Evolutionary conservation across 2,329 filamentous ascomycete genomes (phyloP).

Genomic region (Teratosphaeria gauchensis): DNA sequence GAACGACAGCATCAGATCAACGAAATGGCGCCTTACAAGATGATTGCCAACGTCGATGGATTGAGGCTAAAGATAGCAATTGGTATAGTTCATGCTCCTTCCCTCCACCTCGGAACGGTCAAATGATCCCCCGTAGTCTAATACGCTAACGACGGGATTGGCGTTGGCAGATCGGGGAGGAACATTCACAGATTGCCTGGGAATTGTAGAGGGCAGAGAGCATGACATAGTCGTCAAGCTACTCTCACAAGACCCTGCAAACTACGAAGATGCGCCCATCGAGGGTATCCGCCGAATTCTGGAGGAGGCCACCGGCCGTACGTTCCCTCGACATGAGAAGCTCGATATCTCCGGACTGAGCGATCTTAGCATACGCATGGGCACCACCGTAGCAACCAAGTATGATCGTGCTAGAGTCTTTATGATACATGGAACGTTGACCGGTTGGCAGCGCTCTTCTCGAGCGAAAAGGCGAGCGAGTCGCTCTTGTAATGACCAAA

Average conservation of each 20-base stretch:
- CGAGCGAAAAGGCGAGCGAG: conserved; percentile 77
- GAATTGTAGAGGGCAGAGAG: conserved; percentile 11
- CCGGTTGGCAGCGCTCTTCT: conserved; percentile 57
- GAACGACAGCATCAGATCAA: neutral
- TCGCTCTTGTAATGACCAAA: conserved; percentile 72
- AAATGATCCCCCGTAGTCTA: neutral
- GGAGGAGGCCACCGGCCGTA: conserved; percentile 11
- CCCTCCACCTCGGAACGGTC: neutral
- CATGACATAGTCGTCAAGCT: conserved; percentile 24
- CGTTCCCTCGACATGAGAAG: conserved; percentile 15
- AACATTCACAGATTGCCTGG: conserved; percentile 22
- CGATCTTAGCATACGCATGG: conserved; percentile 15
- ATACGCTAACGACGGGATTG: neutral
- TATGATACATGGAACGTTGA: neutral
- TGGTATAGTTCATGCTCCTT: neutral
- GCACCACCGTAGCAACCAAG: conserved; percentile 72
- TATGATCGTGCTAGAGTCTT: neutral
- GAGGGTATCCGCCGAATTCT: conserved; percentile 26
- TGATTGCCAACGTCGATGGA: neutral
- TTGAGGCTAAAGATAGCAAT: conserved; percentile 7
- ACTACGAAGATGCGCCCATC: conserved; percentile 25
- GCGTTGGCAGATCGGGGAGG: conserved; percentile 17
- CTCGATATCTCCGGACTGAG: conserved; percentile 12
- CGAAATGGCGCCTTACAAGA: neutral
- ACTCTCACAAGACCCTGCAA: conserved; percentile 20